phyloP scores from a whole-genome alignment of 768 basidiomycete genomes.

The Trametes cinnabarina region DNA sequence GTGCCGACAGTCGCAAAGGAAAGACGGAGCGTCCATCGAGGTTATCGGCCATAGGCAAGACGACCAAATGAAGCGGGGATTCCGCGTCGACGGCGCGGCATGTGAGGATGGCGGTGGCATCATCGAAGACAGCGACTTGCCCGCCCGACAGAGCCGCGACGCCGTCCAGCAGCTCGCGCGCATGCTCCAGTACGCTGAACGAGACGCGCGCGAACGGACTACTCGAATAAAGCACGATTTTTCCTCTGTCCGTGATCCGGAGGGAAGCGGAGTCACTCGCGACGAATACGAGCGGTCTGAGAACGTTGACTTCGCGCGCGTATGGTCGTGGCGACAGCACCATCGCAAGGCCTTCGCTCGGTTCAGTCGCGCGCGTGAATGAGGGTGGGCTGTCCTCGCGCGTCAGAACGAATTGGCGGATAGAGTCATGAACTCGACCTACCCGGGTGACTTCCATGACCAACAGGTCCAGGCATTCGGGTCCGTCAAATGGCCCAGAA shows the following conservation, averaged over 20 bases:
- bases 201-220: not conserved
- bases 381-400: not conserved
- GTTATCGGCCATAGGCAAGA: conserved; percentile 9
- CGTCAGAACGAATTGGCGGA: not conserved
- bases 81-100: not conserved
- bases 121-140: not conserved
- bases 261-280: conserved; percentile 12
- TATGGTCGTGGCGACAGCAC: conserved; percentile 18
- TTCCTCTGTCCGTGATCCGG: conserved; percentile 10
- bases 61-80: conserved; percentile 3
- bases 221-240: conserved; percentile 3
- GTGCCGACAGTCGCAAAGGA: not conserved
- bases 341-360: not conserved
- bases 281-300: conserved; percentile 18
- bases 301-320: conserved; percentile 1
- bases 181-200: conserved; percentile 11
- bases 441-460: conserved; percentile 20
- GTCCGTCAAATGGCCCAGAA: conserved; percentile 14
- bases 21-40: not conserved
- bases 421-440: too few relatives aligned
- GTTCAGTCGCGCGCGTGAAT: not conserved
- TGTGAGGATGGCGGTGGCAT: not conserved
- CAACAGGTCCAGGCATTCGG: conserved; percentile 21
- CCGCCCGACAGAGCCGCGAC: not conserved
- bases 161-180: not conserved